Evolutionary conservation across 1,139 yeast genomes (phyloP), one percentile per base, ranked within the genome.

Genomic region (Geotrichum histeridarum): DNA sequence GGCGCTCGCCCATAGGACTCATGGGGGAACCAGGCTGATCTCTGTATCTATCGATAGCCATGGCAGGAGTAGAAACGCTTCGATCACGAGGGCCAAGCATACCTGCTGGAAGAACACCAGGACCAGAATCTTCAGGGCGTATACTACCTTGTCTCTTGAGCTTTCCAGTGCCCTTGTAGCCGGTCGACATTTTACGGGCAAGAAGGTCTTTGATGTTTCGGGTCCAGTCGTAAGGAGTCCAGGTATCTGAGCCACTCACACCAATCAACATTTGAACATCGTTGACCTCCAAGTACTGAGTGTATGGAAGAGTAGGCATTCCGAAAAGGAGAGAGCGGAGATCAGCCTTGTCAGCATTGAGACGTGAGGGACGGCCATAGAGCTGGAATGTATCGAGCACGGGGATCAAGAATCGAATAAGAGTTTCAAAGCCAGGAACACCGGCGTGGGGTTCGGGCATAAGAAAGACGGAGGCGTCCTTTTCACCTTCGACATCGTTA

Each of bases 361-460:
- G 77, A 57, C 94, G 77, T 61, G 82, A 80, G 0, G 99, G 99
- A 58, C 99, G 80, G 35, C 99, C 99, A 65, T 93, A 93, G 47
- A 93, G 76, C 44, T 84, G 84, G 72, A 90, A 93, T 0, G 95
- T 80, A 67, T 93, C 96, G 72, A 89, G 75, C 30, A 88, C 73
- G 0, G 98, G 98, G 5, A 93, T 77, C 63, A 93, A 72, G 66
- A 89, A 90, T 60, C 98, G 76, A 57, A 93, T 91, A 64, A 91
- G 77, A 1, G 98, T 91, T 69, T 93, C 98, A 70, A 84, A 91
- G 6, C 98, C 97, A 0, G 94, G 94, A 42, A 93, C 96, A 9
- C 96, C 84, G 42, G 91, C 84, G 69, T 90, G 98, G 64, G 80
- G 85, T 67, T 93, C 97, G 4, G 98, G 97, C 97, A 93, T 91